A percentile compares a stretch with the other conserved stretches of the same genome.
Conservation (phyloP, 202 grass and related monocot genomes). For the Setaria italica region DNA sequence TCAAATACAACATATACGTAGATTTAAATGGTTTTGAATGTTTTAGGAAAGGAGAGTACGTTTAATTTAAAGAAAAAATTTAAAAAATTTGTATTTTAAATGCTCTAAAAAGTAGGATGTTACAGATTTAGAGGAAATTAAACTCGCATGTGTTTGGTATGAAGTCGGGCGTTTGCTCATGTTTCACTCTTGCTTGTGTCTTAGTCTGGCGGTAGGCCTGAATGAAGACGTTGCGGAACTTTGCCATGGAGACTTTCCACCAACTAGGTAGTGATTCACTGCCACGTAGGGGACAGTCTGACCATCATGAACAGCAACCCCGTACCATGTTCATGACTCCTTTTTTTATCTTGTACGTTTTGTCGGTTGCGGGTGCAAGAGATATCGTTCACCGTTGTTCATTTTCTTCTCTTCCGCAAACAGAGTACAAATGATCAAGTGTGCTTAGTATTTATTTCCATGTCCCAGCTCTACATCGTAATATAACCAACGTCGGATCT, state of each 20-base stretch:
- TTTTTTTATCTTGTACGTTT: neutral
- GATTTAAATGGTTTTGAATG: too few relatives aligned
- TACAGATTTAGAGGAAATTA: neutral
- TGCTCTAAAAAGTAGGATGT: too few relatives aligned
- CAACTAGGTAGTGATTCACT: conserved; percentile 8
- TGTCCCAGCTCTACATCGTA: too few relatives aligned
- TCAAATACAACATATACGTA: too few relatives aligned
- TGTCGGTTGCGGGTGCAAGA: neutral
- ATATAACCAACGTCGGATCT: too few relatives aligned
- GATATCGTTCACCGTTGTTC: neutral
- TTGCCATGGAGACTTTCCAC: neutral
- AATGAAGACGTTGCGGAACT: neutral
- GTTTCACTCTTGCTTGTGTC: neutral
- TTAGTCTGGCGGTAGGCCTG: neutral
- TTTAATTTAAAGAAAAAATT: too few relatives aligned
- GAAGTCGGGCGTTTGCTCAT: neutral
- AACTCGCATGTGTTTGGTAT: neutral
- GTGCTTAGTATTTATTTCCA: too few relatives aligned
- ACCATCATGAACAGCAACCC: neutral
- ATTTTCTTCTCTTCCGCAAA: neutral
- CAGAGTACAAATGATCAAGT: neutral
- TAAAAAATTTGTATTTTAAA: too few relatives aligned
- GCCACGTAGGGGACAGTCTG: conserved; percentile 11
- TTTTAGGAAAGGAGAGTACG: too few relatives aligned
- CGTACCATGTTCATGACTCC: neutral